A percentile compares a stretch with the other conserved stretches of the same genome.
Evolutionary conservation across 805 yeast genomes (phyloP).

Genomic region (Wickerhamiella parazyma): DNA sequence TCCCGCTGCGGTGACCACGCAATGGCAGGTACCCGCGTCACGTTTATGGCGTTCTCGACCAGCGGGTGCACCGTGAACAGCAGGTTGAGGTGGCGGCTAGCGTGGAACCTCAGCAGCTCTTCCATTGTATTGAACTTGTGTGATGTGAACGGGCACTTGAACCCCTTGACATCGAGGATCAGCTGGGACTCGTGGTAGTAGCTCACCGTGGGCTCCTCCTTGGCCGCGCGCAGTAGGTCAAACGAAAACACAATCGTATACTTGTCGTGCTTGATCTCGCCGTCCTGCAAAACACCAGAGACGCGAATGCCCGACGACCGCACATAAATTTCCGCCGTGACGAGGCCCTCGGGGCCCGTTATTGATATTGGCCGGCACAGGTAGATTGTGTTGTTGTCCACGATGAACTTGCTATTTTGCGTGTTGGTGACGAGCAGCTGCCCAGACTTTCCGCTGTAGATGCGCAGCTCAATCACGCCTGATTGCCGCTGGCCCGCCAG

Average conservation of each 20-base stretch:
- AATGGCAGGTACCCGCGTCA: background rate
- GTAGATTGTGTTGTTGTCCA: no score
- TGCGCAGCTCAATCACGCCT: no score
- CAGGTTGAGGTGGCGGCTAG: background rate
- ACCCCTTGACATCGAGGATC: background rate
- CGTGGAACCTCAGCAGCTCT: background rate
- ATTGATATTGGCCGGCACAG: no score
- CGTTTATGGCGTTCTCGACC: background rate
- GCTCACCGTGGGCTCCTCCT: background rate
- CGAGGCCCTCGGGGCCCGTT: no score
- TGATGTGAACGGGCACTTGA: background rate
- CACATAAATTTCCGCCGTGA: no score
- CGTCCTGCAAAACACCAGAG: no score
- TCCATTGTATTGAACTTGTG: background rate
- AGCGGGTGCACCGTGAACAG: constrained; percentile 1
- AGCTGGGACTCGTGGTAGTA: background rate
- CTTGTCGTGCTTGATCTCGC: no score
- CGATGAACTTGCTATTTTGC: no score
- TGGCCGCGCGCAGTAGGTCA: background rate
- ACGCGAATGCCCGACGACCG: no score
- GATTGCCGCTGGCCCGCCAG: no score
- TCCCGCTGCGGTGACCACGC: background rate
- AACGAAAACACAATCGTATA: background rate
- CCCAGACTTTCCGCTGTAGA: no score
- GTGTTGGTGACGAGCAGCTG: no score